Base-by-base conservation (phyloP, 2,329 filamentous ascomycete genomes). In the Tolypocladium ophioglossoides region DNA sequence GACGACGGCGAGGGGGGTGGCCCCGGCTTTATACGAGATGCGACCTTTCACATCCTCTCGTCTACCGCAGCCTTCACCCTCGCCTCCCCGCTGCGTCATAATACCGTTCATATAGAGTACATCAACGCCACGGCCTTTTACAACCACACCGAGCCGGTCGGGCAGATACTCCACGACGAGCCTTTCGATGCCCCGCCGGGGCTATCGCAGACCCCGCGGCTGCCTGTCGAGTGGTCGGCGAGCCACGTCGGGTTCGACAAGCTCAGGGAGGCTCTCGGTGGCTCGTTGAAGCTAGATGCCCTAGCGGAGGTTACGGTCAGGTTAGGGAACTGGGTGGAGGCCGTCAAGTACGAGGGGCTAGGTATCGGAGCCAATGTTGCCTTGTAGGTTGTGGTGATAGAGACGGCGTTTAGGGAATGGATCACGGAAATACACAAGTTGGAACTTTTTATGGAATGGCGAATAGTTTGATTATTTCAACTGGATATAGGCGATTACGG, bases 121-220 rank as follows among this genome's bases (percentile, higher is more conserved):
- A 80, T 97, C 62, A 86, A 95, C 64, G 92, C 92, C 8, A 90
- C 86, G 1, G 91, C 94, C 0, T 86, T 84, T 57, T 95, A 95
- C 69, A 90, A 95, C 58, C 81, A 87, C 57, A 87, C 84, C 10
- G 83, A 92, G 52, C 79, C 84, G 2, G 77, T 95, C 0, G 94
- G 91, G 1, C 80, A 77, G 30, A 96, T 97, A 55, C 61, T 86
- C 27, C 89, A 94, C 66, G 77, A 85, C 40, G 66, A 83, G 18
- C 83, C 88, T 0, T 92, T 97, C 63, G 79, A 83, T 2, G 86
- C 91, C 2, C 85, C 86, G 0, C 90, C 91, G 0, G 89, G 91
- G 0, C 67, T 80, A 1, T 87, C 85, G 2, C 72, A 80, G 54
- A 89, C 87, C 0, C 92, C 92, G 1, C 80, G 79, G 55, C 67